phyloP scores from a whole-genome alignment of 352 stramenopile species.

The Phytophthora ramorum region DNA sequence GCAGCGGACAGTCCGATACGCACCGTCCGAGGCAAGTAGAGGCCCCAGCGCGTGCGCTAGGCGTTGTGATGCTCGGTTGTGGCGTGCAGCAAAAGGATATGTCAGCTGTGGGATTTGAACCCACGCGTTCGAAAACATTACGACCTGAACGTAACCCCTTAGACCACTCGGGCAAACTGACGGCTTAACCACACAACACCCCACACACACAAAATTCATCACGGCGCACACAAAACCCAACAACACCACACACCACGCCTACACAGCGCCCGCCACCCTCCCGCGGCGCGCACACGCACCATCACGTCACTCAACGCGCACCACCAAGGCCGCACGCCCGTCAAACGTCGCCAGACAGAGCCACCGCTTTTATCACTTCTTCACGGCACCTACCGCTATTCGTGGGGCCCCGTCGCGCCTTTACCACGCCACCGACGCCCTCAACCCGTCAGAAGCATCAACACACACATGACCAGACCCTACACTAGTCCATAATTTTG shows the following conservation, averaged over 20 bases:
- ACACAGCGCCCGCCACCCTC: not conserved
- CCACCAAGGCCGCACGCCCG: not conserved
- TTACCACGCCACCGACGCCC: not conserved
- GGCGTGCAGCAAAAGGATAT: conserved; percentile 1
- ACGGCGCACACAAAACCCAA: not conserved
- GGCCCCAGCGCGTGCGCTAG: not conserved
- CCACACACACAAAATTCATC: not conserved
- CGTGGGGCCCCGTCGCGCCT: not conserved
- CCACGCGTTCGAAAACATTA: conserved; percentile 24
- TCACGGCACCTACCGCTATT: not conserved
- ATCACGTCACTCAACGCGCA: not conserved
- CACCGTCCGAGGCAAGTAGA: not conserved
- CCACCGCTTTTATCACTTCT: not conserved
- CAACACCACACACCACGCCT: not conserved
- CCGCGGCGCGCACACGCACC: not conserved
- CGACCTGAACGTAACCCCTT: conserved; percentile 21
- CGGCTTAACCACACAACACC: not conserved
- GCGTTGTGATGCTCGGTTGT: not conserved
- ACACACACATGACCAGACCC: not conserved
- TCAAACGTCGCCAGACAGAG: not conserved
- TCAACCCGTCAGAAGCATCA: not conserved
- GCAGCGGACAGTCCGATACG: not conserved
- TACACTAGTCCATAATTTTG: too few relatives aligned
- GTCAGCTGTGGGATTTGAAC: conserved; percentile 27
- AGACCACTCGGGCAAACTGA: not conserved